Base-by-base conservation (phyloP, 345 rosid species). In the Kandelia obovata region DNA sequence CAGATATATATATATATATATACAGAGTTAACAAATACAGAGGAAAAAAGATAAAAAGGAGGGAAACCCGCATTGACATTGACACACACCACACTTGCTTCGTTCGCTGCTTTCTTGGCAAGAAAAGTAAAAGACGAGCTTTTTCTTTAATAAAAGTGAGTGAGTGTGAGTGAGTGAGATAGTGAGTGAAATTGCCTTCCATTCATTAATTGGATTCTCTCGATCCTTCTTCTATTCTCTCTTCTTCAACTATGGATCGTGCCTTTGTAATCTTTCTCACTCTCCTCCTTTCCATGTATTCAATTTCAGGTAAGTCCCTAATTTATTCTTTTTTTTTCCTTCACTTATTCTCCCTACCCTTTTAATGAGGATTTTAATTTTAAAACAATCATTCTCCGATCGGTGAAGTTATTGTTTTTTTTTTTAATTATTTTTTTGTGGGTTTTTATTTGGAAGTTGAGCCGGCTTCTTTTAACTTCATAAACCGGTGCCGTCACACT, bases 401-500 rank as follows among this genome's bases (percentile, higher is more conserved):
- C 23, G 23, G 15, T 62, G 20, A 20, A 31, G 30, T 30, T 66
- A 7, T 2, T 53, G n/a, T n/a, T 37, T 0, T 16, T 1, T 20
- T 49, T 13, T 30, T 23, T 6, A 19, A 6, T 0, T 65, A 57
- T 58, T 6, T 23, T 5, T 25, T 47, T 67, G 8, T 4, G 17
- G 30, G 28, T 64, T 39, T 25, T 46, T 15, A 56, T 13, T 15
- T 84, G 82, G 86, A 71, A 75, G 77, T 76, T 4, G 78, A 80
- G 2, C 17, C 89, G 9, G 80, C 87, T 55, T 77, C 94, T 2
- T 93, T 94, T 79, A 88, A 85, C 84, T 67, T 94, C 65, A 71
- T 82, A 49, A 92, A 92, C 71, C 86, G 73, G 79, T 94, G 97
- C 81, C 90, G 88, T 60, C 83, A 28, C 76, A 80, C 87, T 5